phyloP scores from a whole-genome alignment of 1,284 basidiomycete species.

The Leccinum subfulvum region DNA sequence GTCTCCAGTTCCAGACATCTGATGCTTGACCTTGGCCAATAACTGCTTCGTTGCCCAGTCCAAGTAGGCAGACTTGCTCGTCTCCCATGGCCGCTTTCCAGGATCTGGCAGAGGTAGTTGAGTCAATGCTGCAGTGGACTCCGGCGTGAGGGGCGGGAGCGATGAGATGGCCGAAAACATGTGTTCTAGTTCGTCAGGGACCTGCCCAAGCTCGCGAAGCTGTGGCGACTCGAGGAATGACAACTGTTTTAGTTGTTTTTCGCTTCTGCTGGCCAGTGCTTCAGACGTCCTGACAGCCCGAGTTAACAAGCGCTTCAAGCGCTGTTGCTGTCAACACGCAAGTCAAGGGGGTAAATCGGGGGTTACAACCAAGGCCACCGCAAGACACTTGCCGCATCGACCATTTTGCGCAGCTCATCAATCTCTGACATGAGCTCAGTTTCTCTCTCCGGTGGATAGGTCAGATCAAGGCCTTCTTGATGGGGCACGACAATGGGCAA shows the following conservation, averaged over 20 bases:
- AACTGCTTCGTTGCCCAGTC: constrained; percentile 66
- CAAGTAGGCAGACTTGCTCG: constrained; percentile 59
- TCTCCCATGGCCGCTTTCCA: constrained; percentile 72
- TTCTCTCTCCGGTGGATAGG: constrained; percentile 49
- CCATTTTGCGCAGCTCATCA: constrained; percentile 51
- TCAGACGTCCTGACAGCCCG: constrained; percentile 48
- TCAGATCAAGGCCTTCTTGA: constrained; percentile 57
- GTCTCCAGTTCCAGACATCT: constrained; percentile 33
- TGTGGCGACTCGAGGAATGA: constrained; percentile 43
- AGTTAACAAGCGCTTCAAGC: constrained; percentile 51
- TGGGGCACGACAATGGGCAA: constrained; percentile 69
- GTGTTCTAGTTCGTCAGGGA: constrained; percentile 39
- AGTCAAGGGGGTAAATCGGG: constrained; percentile 6
- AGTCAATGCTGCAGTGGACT: constrained; percentile 39
- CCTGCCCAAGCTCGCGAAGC: constrained; percentile 32
- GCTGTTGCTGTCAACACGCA: constrained; percentile 52
- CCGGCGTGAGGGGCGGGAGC: constrained; percentile 51
- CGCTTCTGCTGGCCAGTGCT: constrained; percentile 42
- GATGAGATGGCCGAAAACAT: constrained; percentile 49
- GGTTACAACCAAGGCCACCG: neutral
- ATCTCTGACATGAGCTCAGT: constrained; percentile 61
- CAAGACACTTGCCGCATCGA: constrained; percentile 55
- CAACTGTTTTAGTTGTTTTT: constrained; percentile 44
- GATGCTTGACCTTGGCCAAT: constrained; percentile 44
- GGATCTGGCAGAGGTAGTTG: constrained; percentile 47